Evolutionary conservation across 805 yeast species (phyloP).

Genomic region (Kodamaea hsintzibuensis): DNA sequence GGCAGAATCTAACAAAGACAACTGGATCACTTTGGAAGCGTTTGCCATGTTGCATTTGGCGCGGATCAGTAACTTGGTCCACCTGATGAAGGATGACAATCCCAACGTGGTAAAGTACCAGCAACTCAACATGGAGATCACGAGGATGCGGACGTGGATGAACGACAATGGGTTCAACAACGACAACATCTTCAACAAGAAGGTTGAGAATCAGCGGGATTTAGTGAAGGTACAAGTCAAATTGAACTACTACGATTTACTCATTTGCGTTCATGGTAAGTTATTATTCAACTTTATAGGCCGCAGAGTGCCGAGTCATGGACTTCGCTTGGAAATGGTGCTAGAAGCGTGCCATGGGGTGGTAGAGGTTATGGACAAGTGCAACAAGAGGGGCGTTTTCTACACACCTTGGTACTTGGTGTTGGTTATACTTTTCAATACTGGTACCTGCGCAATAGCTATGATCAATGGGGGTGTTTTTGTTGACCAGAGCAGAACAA

Average conservation of each 20-base stretch:
- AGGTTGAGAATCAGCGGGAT: conserved; percentile 9
- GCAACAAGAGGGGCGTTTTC: conserved; percentile 28
- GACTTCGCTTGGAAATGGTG: conserved; percentile 32
- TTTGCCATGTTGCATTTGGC: conserved; percentile 48
- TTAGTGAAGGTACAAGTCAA: conserved; percentile 37
- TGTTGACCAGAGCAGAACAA: conserved; percentile 22
- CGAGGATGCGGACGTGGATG: conserved; percentile 32
- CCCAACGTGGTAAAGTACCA: conserved; percentile 28
- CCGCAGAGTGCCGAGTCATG: conserved; percentile 27
- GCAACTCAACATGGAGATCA: conserved; percentile 34
- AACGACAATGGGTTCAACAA: conserved; percentile 35
- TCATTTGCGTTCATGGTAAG: conserved; percentile 38
- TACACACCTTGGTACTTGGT: conserved; percentile 56
- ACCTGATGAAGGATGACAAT: conserved; percentile 27
- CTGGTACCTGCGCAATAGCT: conserved; percentile 43
- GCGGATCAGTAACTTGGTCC: conserved; percentile 37
- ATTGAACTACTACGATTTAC: conserved; percentile 40
- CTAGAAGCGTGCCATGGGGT: conserved; percentile 31
- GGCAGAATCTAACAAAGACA: conserved; percentile 37
- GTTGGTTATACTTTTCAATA: conserved; percentile 45
- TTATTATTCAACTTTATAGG: conserved; percentile 35
- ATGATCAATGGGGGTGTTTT: conserved; percentile 45
- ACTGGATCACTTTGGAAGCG: conserved; percentile 51
- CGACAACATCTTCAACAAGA: conserved; percentile 16
- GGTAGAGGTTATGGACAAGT: conserved; percentile 28